These are phyloP conservation scores for Plectranthus barbatus DNA, from an alignment of 257 asterid species.

Conservation along the genomic window DNA sequence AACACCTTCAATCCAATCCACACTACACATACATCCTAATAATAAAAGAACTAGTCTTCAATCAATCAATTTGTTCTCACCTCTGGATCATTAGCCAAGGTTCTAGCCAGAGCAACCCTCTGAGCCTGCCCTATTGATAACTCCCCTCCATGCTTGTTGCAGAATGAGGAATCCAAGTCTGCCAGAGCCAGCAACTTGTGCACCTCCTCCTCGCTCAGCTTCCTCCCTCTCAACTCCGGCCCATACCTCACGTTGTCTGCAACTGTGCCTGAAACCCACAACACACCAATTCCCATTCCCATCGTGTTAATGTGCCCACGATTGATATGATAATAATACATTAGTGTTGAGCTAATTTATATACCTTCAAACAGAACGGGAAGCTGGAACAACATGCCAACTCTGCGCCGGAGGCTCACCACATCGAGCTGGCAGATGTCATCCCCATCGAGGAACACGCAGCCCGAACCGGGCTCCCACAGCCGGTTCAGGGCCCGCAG, in stretches of 20 bases:
- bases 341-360: too few species aligned
- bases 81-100: constrained; percentile 61
- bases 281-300: too few species aligned
- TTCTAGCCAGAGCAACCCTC: constrained; percentile 75
- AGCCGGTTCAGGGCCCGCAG: constrained; percentile 14
- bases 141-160: constrained; percentile 40
- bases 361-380: constrained; percentile 4
- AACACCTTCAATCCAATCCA: constrained; percentile 5
- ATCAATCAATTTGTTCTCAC: neutral
- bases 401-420: constrained; percentile 7
- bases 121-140: constrained; percentile 86
- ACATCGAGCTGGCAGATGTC: neutral
- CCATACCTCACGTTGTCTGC: constrained; percentile 68
- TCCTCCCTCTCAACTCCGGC: constrained; percentile 36
- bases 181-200: constrained; percentile 48
- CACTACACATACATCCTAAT: too few species aligned
- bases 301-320: too few species aligned
- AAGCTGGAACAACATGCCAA: constrained; percentile 15
- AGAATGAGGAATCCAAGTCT: constrained; percentile 56
- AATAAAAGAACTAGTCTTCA: too few species aligned
- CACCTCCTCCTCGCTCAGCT: constrained; percentile 37
- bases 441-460: constrained; percentile 1
- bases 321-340: too few species aligned
- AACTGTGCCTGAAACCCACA: constrained; percentile 40
- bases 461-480: constrained; percentile 11